A percentile compares a stretch with the other conserved stretches of the same genome.
phyloP scores from a whole-genome alignment of 2,329 filamentous ascomycete genomes.

The Sclerotinia subarctica region DNA sequence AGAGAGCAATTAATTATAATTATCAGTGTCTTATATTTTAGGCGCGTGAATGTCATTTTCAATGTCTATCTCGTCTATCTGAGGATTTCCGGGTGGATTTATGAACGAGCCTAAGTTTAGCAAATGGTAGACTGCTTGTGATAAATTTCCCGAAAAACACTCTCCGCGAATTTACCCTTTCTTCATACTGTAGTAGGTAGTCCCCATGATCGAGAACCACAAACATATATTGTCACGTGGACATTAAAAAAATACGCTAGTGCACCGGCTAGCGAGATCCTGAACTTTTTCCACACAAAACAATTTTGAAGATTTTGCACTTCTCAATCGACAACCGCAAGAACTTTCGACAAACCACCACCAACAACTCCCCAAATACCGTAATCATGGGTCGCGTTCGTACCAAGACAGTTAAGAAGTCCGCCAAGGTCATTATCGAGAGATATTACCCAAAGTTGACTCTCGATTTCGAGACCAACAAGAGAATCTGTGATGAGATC shows the following conservation, averaged over 20 bases:
- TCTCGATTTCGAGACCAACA: slow-evolving; percentile 99
- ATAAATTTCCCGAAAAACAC: background rate
- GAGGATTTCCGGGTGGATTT: background rate
- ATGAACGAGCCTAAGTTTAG: background rate
- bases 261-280: slow-evolving; percentile 10
- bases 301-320: background rate
- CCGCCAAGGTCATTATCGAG: slow-evolving; percentile 99
- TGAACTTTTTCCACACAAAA: slow-evolving; percentile 22
- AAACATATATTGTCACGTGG: background rate
- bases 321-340: slow-evolving; percentile 18
- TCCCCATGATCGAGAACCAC: background rate
- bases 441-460: slow-evolving; percentile 96
- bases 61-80: background rate
- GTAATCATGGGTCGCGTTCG: slow-evolving; percentile 45
- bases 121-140: no score
- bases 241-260: background rate
- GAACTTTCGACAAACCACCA: slow-evolving; percentile 21
- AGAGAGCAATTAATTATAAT: slow-evolving; percentile 12
- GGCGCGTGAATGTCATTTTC: background rate
- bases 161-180: background rate
- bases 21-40: background rate
- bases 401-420: slow-evolving; percentile 44
- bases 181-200: background rate
- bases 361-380: slow-evolving; percentile 27
- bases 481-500: slow-evolving; percentile 99